phyloP scores from a whole-genome alignment of 345 rosid genomes.

The Rhodamnia argentea region DNA sequence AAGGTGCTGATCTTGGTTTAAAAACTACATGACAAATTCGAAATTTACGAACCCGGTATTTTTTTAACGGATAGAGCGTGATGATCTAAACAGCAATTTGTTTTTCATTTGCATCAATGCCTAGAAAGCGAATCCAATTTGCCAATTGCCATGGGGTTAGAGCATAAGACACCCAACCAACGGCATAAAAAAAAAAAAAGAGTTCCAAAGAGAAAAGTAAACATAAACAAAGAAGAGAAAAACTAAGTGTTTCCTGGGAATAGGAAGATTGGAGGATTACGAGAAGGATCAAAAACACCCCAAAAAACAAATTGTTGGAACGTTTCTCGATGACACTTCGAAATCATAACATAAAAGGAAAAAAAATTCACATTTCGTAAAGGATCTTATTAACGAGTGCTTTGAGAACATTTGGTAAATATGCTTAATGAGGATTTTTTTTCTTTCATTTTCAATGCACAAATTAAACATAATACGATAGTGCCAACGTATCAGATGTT shows the following conservation, averaged over 20 bases:
- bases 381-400: background rate
- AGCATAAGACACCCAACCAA: conserved; percentile 7
- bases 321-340: conserved; percentile 34
- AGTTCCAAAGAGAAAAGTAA: background rate
- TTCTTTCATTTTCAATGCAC: background rate
- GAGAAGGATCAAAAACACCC: background rate
- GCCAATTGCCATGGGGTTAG: background rate
- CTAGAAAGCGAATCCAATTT: conserved; percentile 8
- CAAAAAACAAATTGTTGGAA: conserved; percentile 23
- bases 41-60: background rate
- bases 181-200: background rate
- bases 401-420: background rate
- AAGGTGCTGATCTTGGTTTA: background rate
- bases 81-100: background rate
- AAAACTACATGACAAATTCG: background rate
- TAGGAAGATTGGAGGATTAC: background rate
- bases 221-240: background rate
- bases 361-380: background rate
- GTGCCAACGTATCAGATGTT: background rate
- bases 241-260: background rate
- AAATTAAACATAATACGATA: background rate
- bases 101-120: conserved; percentile 42
- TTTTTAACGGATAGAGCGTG: background rate
- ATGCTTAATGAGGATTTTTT: background rate
- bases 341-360: conserved; percentile 6